Conservation (phyloP, 1,284 basidiomycete species). For the Ceratobasidium sp. region DNA sequence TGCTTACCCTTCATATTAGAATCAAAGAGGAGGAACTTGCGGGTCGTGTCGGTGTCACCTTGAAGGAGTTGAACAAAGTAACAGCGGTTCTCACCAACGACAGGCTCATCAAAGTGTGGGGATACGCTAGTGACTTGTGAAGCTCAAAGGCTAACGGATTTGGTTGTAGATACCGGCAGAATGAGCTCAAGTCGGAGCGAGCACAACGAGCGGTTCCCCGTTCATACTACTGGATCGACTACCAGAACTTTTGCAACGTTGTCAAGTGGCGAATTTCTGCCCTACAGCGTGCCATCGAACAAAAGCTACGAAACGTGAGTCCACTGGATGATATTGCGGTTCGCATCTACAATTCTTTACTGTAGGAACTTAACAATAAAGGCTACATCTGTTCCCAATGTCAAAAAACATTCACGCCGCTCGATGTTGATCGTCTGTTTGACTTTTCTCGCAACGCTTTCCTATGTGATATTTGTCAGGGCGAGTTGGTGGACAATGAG, state of each 20-base stretch:
- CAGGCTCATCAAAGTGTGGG: constrained; percentile 68
- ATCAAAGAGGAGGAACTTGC: constrained; percentile 92
- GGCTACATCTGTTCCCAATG: constrained; percentile 96
- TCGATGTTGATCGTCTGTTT: constrained; percentile 85
- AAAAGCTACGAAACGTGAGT: constrained; percentile 79
- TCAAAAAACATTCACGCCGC: constrained; percentile 79
- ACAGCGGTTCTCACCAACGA: constrained; percentile 87
- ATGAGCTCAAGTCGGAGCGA: constrained; percentile 78
- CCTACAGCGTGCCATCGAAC: constrained; percentile 90
- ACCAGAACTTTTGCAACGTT: constrained; percentile 93
- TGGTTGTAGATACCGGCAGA: constrained; percentile 72
- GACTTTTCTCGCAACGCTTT: constrained; percentile 69
- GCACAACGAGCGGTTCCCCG: constrained; percentile 78
- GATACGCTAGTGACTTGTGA: constrained; percentile 59
- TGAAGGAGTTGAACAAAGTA: constrained; percentile 94
- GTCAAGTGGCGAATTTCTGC: constrained; percentile 98
- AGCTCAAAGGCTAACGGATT: constrained; percentile 4
- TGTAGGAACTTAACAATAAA: constrained; percentile 90
- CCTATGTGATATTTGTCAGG: constrained; percentile 68
- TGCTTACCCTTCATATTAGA: constrained; percentile 9
- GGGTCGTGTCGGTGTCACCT: constrained; percentile 82
- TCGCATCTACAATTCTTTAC: background rate
- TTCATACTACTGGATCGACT: constrained; percentile 97
- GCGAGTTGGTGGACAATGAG: constrained; percentile 90
- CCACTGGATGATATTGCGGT: background rate